Evolutionary conservation across 352 stramenopile genomes (phyloP).

Genomic region (Plasmopara viticola): DNA sequence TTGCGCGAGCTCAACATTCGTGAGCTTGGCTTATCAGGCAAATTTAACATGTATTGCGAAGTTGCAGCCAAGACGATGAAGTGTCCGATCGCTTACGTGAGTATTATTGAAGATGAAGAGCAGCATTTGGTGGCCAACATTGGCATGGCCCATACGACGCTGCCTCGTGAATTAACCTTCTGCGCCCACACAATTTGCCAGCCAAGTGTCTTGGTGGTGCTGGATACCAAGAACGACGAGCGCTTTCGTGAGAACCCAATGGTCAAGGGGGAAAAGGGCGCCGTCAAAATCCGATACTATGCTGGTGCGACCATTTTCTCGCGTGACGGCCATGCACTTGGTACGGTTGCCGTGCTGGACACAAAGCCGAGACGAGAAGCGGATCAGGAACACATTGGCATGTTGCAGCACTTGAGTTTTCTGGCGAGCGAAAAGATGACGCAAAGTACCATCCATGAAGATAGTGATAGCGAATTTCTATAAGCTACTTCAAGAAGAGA

Average conservation of each 20-base stretch:
- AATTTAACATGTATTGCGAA: constrained; percentile 87
- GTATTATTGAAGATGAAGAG: constrained; percentile 80
- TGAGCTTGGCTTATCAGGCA: constrained; percentile 59
- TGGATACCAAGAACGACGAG: constrained; percentile 82
- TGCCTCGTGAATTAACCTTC: constrained; percentile 78
- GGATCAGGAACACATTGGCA: constrained; percentile 83
- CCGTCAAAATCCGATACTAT: constrained; percentile 86
- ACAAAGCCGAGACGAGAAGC: constrained; percentile 69
- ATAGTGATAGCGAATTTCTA: constrained; percentile 78
- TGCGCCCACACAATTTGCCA: constrained; percentile 84
- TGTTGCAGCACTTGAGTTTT: constrained; percentile 85
- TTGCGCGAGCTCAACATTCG: constrained; percentile 78
- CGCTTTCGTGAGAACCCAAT: constrained; percentile 85
- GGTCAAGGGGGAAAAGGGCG: constrained; percentile 78
- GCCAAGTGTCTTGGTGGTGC: constrained; percentile 69
- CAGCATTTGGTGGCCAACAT: constrained; percentile 82
- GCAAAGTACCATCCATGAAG: constrained; percentile 69
- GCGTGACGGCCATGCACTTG: constrained; percentile 64
- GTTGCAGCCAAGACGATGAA: constrained; percentile 86
- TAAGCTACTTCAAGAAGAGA: constrained; percentile 21
- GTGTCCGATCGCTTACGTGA: constrained; percentile 81
- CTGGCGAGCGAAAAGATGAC: constrained; percentile 85
- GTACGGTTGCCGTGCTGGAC: constrained; percentile 79
- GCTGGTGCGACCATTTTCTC: constrained; percentile 80
- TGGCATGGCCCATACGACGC: constrained; percentile 72